Evolutionary conservation across 257 asterid genomes (phyloP), one percentile per base, ranked within the genome.

Genomic region (Oldenlandia corymbosa): DNA sequence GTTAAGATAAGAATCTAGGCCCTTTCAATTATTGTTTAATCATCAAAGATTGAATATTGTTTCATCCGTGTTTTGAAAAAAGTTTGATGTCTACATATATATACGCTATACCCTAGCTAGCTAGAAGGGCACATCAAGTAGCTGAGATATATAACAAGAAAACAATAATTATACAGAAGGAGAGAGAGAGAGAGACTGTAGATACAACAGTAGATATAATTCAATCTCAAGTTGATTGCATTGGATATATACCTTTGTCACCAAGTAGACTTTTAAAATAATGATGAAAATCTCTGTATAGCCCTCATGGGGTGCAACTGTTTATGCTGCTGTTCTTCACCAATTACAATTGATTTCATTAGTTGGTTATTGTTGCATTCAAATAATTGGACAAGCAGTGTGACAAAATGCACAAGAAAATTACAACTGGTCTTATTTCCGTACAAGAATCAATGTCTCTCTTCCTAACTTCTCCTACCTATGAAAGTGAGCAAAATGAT

Each of bases 331-430:
- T 32, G 45, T 57, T 31, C 45, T 59, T 39, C 23, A 24, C 20
- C 26, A n/a, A n/a, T n/a, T n/a, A n/a, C n/a, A n/a, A 36, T 7
- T 59, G 51, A 24, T 21, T 39, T 59, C 49, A 39, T 27, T 24
- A 23, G 48, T n/a, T 21, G 36, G 41, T 2, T 24, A 32, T 20
- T 31, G 10, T 30, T 47, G 20, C 21, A 16, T 13, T 9, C 46
- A 63, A n/a, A 63, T 63, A 63, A 48, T 47, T 49, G 58, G 58
- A 46, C 10, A n/a, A 16, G 48, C 58, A 27, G 9, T 17, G 32
- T 36, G 48, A n/a, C 63, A 43, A 58, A 47, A 36, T 11, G 57
- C 48, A 50, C 67, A 21, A 6, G 14, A 2, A 62, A 11, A 10
- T 11, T 24, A 45, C 39, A 46, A 62, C 47, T 31, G 47, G 57